These are phyloP conservation scores for Adansonia rubrostipa DNA, from an alignment of 441 rosid genomes.

Conservation along the genomic window DNA sequence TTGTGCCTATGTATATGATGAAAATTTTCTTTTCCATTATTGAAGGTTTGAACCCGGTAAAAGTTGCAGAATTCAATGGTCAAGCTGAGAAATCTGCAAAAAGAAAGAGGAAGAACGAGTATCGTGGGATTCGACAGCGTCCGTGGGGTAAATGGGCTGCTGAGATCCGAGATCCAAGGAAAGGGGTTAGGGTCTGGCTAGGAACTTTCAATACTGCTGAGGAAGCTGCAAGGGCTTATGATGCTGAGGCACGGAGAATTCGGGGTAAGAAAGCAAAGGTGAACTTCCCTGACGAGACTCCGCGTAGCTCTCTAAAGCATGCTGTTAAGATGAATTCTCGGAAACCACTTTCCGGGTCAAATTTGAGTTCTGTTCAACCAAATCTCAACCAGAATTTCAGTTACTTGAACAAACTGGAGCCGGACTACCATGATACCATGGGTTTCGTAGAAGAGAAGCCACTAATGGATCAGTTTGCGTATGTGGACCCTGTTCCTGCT, in stretches of 20 bases:
- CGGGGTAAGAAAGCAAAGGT: conserved; percentile 92
- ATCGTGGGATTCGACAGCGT: conserved; percentile 89
- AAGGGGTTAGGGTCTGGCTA: conserved; percentile 94
- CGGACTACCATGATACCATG: conserved; percentile 47
- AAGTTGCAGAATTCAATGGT: conserved; percentile 51
- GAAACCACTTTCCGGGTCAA: conserved; percentile 44
- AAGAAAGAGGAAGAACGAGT: conserved; percentile 94
- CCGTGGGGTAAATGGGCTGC: conserved; percentile 99
- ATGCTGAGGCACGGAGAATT: conserved; percentile 78
- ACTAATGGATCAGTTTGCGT: conserved; percentile 52
- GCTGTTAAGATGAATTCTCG: conserved; percentile 44
- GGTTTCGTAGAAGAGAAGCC: conserved; percentile 72
- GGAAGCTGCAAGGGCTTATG: conserved; percentile 96
- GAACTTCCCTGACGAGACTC: conserved; percentile 80
- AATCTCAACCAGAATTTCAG: conserved; percentile 42
- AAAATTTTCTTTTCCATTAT: conserved; percentile 15
- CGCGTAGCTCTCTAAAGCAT: conserved; percentile 43
- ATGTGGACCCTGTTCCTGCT: conserved; percentile 35
- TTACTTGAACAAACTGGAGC: conserved; percentile 46
- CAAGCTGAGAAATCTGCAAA: conserved; percentile 68
- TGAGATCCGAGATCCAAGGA: conserved; percentile 93
- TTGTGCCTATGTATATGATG: neutral
- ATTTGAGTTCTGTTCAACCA: conserved; percentile 34
- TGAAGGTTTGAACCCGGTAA: conserved; percentile 49
- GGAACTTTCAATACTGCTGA: conserved; percentile 95